A percentile compares a stretch with the other conserved stretches of the same genome.
phyloP scores from a whole-genome alignment of 116 monocot genomes.

The Posidonia oceanica region DNA sequence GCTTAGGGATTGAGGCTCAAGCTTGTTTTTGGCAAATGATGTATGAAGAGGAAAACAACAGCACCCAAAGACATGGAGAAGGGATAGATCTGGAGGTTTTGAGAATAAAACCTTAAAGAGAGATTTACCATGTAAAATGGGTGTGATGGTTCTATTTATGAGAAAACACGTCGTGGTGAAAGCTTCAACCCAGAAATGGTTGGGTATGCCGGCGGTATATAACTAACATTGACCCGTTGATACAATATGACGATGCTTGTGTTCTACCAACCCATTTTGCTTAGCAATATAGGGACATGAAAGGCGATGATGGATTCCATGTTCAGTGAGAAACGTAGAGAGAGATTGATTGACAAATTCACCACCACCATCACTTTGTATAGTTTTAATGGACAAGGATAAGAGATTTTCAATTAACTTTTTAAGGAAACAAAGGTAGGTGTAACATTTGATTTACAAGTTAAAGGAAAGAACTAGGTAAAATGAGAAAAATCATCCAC shows the following conservation, averaged over 20 bases:
- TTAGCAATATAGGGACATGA: neutral
- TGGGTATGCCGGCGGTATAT: neutral
- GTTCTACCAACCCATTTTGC: neutral
- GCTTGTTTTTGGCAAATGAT: neutral
- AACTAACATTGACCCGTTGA: neutral
- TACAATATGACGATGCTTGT: neutral
- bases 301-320: neutral
- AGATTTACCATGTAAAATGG: neutral
- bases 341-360: neutral
- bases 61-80: neutral
- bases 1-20: neutral
- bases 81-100: neutral
- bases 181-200: neutral
- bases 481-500: too few relatives aligned
- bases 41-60: neutral
- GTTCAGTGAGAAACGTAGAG: neutral
- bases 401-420: neutral
- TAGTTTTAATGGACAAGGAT: neutral
- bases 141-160: too few relatives aligned
- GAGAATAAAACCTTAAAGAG: too few relatives aligned
- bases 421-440: neutral
- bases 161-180: neutral
- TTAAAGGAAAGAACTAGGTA: neutral
- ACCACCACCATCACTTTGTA: neutral
- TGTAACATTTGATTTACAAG: neutral